Conservation (phyloP, 176 grass and related monocot genomes). For the Carex kokanica region DNA sequence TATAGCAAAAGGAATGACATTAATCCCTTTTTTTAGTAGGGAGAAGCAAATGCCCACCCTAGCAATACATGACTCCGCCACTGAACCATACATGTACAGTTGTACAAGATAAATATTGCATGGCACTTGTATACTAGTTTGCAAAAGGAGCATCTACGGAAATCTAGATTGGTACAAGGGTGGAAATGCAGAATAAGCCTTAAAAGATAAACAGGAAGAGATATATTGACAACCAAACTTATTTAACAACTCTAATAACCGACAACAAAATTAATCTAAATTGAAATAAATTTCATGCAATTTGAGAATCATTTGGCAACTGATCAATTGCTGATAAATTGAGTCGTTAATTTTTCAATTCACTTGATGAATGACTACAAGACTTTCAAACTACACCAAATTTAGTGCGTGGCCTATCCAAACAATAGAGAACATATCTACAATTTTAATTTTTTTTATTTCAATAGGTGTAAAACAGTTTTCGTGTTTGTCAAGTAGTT, state of each 20-base stretch:
- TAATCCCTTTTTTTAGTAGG: neutral
- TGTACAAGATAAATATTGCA: neutral
- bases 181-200: neutral
- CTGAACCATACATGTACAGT: neutral
- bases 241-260: neutral
- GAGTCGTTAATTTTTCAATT: neutral
- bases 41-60: neutral
- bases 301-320: neutral
- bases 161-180: neutral
- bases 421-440: neutral
- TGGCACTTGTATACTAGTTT: neutral
- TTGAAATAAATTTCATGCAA: neutral
- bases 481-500: neutral
- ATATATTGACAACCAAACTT: neutral
- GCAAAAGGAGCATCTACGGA: neutral
- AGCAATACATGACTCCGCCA: neutral
- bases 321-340: neutral
- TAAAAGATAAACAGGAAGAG: neutral
- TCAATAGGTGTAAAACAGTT: neutral
- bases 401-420: neutral
- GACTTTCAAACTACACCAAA: neutral
- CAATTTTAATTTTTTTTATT: conserved; percentile 12
- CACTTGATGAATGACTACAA: neutral
- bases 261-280: neutral
- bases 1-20: neutral